phyloP scores from a whole-genome alignment of 371 early-diverging fungal genomes.

The Parasitella parasitica region DNA sequence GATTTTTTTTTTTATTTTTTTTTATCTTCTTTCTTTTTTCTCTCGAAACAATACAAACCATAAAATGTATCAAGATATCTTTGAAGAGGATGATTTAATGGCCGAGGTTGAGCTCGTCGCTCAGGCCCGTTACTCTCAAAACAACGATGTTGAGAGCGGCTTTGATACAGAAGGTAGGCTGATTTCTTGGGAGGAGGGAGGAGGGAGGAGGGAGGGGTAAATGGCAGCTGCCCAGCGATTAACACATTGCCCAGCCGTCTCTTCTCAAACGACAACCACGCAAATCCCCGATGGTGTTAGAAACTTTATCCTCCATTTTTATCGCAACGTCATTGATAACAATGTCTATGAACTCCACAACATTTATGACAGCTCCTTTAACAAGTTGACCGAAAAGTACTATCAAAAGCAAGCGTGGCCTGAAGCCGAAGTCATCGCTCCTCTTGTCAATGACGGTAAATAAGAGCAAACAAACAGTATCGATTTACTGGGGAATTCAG shows the following conservation, averaged over 20 bases:
- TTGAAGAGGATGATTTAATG: constrained; percentile 80
- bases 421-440: constrained; percentile 81
- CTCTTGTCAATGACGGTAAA: constrained; percentile 86
- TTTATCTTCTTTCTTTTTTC: too few relatives aligned
- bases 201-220: too few relatives aligned
- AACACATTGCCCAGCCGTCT: constrained; percentile 11
- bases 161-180: constrained; percentile 50
- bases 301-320: constrained; percentile 82
- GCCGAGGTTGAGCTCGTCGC: constrained; percentile 85
- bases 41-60: neutral
- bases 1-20: too few relatives aligned
- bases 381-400: constrained; percentile 89
- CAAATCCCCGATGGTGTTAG: constrained; percentile 82
- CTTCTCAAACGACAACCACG: constrained; percentile 48
- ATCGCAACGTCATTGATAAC: constrained; percentile 76
- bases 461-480: too few relatives aligned
- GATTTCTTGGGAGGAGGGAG: too few relatives aligned
- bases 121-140: constrained; percentile 40
- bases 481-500: too few relatives aligned
- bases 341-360: constrained; percentile 83
- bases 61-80: constrained; percentile 68
- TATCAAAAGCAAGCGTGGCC: constrained; percentile 92
- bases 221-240: neutral
- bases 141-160: constrained; percentile 58
- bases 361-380: constrained; percentile 90